Evolutionary conservation across 345 rosid species (phyloP).

Genomic region (Cardamine occulta): DNA sequence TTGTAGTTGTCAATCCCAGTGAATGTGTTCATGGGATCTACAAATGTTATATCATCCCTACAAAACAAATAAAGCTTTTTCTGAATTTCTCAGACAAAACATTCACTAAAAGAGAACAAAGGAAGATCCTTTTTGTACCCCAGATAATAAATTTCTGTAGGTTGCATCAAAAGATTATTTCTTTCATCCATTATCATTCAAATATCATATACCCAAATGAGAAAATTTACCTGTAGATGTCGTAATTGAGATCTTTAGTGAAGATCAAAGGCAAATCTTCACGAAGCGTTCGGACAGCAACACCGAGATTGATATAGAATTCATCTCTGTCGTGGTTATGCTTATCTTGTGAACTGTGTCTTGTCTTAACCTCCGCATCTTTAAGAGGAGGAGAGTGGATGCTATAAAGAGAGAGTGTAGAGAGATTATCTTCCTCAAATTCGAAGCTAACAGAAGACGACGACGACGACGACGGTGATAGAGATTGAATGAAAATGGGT

Average conservation of each 20-base stretch:
- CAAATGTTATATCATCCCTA: slow-evolving; percentile 92
- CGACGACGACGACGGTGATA: slow-evolving; percentile 16
- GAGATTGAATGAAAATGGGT: slow-evolving; percentile 38
- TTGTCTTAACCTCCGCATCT: slow-evolving; percentile 51
- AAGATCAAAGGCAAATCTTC: slow-evolving; percentile 88
- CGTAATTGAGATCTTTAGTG: slow-evolving; percentile 80
- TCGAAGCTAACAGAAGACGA: slow-evolving; percentile 32
- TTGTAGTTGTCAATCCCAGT: slow-evolving; percentile 85
- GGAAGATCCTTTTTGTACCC: slow-evolving; percentile 12
- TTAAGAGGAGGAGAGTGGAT: slow-evolving; percentile 51
- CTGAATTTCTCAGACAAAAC: background rate
- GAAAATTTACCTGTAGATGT: slow-evolving; percentile 74
- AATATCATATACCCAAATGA: slow-evolving; percentile 37
- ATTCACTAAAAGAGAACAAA: slow-evolving; percentile 33
- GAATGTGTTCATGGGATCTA: slow-evolving; percentile 83
- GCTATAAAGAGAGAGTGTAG: slow-evolving; percentile 40
- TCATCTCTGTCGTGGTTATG: slow-evolving; percentile 62
- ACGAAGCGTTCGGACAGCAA: slow-evolving; percentile 91
- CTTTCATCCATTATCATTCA: slow-evolving; percentile 13
- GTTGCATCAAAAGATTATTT: slow-evolving; percentile 15
- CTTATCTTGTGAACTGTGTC: slow-evolving; percentile 44
- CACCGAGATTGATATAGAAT: slow-evolving; percentile 83
- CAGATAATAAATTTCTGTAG: slow-evolving; percentile 6
- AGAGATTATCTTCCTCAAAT: slow-evolving; percentile 12
- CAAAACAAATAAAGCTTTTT: background rate